A percentile compares a stretch with the other conserved stretches of the same genome.
Conservation (phyloP, 2,329 filamentous ascomycete species). For the Annulohypoxylon truncatum region DNA sequence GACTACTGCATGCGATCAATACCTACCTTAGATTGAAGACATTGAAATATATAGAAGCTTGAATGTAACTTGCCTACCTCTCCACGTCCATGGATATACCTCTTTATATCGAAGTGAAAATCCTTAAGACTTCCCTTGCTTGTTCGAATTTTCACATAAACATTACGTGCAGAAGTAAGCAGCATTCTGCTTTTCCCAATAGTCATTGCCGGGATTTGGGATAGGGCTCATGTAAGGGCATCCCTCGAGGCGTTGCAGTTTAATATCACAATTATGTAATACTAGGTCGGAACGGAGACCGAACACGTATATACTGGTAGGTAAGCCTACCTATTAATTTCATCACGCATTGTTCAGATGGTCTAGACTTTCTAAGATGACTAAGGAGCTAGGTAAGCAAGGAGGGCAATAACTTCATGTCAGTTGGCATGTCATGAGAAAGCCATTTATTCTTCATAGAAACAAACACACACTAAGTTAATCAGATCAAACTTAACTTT, state of each 20-base stretch:
- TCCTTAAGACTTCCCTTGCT: background rate
- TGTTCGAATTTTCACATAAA: background rate
- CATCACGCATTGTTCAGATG: background rate
- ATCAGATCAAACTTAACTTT: background rate
- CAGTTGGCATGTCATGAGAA: background rate
- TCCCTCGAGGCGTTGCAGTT: background rate
- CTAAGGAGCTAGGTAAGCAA: background rate
- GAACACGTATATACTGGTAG: too few species aligned
- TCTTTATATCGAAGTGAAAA: too few species aligned
- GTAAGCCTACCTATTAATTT: background rate
- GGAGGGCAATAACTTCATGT: background rate
- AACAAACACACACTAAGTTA: conserved; percentile 1
- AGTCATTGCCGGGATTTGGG: background rate
- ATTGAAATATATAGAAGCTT: background rate
- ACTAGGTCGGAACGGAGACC: too few species aligned
- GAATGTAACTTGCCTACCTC: background rate
- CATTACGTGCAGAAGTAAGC: background rate
- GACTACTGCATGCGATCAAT: background rate
- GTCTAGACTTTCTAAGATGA: background rate
- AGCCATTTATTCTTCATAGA: background rate
- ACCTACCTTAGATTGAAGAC: background rate
- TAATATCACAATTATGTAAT: background rate
- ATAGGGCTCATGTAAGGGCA: background rate
- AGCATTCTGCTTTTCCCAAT: background rate
- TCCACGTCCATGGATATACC: background rate